A percentile compares a stretch with the other conserved stretches of the same genome.
Evolutionary conservation across 768 basidiomycete species (phyloP).

Genomic region (Rubroboletus pulcherrimus): DNA sequence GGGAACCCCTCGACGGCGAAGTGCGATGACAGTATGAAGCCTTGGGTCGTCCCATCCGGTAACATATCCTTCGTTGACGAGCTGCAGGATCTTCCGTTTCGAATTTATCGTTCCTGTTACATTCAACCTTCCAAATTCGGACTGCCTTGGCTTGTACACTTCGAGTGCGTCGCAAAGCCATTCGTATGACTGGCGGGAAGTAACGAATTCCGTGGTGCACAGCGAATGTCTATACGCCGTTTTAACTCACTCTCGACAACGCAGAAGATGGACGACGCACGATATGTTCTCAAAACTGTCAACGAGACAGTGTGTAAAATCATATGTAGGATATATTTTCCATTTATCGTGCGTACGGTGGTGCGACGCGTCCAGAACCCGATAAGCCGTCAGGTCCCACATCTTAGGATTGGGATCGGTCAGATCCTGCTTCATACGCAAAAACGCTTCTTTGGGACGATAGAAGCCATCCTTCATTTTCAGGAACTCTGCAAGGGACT

Average conservation of each 20-base stretch:
- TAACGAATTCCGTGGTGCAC: constrained; percentile 94
- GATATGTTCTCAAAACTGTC: constrained; percentile 99
- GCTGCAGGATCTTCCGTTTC: constrained; percentile 88
- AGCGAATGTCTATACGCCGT: constrained; percentile 74
- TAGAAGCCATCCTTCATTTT: constrained; percentile 91
- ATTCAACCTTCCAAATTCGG: constrained; percentile 91
- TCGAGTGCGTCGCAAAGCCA: constrained; percentile 99
- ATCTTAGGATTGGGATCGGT: constrained; percentile 93
- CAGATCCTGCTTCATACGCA: constrained; percentile 97
- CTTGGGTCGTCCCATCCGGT: constrained; percentile 97
- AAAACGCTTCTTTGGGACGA: constrained; percentile 84
- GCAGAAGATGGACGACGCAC: constrained; percentile 47
- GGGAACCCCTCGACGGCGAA: constrained; percentile 93
- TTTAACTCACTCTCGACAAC: not conserved
- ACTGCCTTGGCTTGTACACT: constrained; percentile 95
- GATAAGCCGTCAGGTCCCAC: constrained; percentile 99
- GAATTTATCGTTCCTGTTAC: constrained; percentile 95
- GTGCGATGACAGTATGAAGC: constrained; percentile 92
- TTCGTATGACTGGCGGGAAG: constrained; percentile 95
- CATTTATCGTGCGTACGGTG: constrained; percentile 92
- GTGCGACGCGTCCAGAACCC: constrained; percentile 86
- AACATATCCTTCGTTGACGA: constrained; percentile 84
- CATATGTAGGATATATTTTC: constrained; percentile 98
- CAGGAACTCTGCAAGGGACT: constrained; percentile 85
- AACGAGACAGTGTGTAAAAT: constrained; percentile 96